Conservation (phyloP, 768 basidiomycete genomes). For the Amanita molliuscula region DNA sequence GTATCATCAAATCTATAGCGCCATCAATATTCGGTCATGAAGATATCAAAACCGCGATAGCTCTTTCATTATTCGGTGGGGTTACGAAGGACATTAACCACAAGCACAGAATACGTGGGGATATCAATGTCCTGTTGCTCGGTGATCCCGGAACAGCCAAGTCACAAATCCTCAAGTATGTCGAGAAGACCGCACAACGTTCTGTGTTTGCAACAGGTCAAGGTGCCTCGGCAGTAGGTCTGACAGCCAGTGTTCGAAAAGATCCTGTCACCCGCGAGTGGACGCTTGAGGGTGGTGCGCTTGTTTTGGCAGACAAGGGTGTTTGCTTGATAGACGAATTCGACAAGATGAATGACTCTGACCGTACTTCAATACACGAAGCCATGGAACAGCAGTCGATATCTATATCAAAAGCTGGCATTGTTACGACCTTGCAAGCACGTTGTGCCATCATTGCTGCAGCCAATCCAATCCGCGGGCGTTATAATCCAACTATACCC, state of each 20-base stretch:
- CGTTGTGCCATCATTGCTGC: constrained; percentile 97
- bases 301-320: constrained; percentile 98
- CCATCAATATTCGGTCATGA: constrained; percentile 99
- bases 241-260: constrained; percentile 98
- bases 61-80: constrained; percentile 90
- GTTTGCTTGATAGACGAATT: constrained; percentile 98
- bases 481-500: constrained; percentile 97
- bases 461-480: constrained; percentile 93
- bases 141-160: constrained; percentile 99
- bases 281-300: constrained; percentile 96
- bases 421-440: constrained; percentile 96
- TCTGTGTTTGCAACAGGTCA: constrained; percentile 98
- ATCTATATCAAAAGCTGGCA: constrained; percentile 98
- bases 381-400: constrained; percentile 99
- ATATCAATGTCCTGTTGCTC: constrained; percentile 92
- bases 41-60: constrained; percentile 96
- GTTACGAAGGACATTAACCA: constrained; percentile 93
- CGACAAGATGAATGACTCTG: constrained; percentile 99
- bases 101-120: constrained; percentile 93
- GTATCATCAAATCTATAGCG: constrained; percentile 97
- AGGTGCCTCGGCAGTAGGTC: constrained; percentile 95
- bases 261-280: constrained; percentile 96
- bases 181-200: constrained; percentile 96
- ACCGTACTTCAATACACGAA: constrained; percentile 97
- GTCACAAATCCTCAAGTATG: constrained; percentile 98